Evolutionary conservation across 2,329 filamentous ascomycete genomes (phyloP), one percentile per base, ranked within the genome.

Genomic region (Torrubiella hemipterigena): DNA sequence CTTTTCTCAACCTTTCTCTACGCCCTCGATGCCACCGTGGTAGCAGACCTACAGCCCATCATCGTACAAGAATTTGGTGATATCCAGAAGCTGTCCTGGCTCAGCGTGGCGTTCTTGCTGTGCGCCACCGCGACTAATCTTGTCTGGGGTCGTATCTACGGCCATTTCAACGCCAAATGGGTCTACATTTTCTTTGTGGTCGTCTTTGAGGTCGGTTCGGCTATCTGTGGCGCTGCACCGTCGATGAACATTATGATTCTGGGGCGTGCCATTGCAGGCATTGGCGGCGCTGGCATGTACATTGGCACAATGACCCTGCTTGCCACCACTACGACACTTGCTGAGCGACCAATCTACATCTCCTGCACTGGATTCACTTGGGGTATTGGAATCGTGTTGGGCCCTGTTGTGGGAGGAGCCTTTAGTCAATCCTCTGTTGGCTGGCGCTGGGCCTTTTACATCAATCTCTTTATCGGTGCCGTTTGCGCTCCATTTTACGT

Each of bases 381-480:
- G 57, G 61, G 62, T 24, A 31, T 61, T 4, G 64, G 62, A 3
- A 56, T 52, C 6, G 51, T 65, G 6, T 43, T 67, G 3, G 65
- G 65, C 0, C 64, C 63, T 1, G 49, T 67, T 52, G 44, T 64
- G 14, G 61, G 61, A 5, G 61, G 60, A 15, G 51, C 50, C 1
- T 60, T 65, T 27, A 47, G 52, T 6, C 55, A 55, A 19, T 40
- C 42, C 2, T 56, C 50, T 2, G 58, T 51, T 1, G 51, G 49
- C 0, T 65, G 61, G 60, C 37, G 61, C 20, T 60, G 52, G 52
- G 27, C 15, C 17, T 49, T 30, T 11, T 39, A 44, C 7, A 65
- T 73, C 49, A 73, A 72, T 36, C 51, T 73, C 1, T 47, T 65
- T 20, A 57, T 62, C 4, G 67, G 50, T 5, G 58, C 41, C 21